A percentile compares a stretch with the other conserved stretches of the same genome.
Conservation (phyloP, 2,329 filamentous ascomycete species). For the Colletotrichum sp. region DNA sequence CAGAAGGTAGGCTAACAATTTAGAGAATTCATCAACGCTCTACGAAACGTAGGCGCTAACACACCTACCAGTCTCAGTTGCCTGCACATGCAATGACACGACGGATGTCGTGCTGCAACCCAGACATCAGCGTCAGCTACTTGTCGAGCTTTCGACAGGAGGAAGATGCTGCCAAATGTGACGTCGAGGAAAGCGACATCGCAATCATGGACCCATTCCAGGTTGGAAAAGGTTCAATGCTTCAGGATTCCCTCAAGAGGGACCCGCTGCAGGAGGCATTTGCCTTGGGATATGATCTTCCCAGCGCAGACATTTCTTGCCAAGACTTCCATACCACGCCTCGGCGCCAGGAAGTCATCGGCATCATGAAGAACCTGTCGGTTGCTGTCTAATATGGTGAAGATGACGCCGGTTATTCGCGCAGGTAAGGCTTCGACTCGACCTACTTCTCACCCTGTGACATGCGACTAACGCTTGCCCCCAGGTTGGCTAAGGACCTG, state of each 20-base stretch:
- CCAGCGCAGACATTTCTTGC: neutral
- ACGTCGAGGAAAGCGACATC: neutral
- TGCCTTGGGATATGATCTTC: neutral
- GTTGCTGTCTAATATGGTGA: conserved; percentile 10
- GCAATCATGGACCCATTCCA: too few relatives aligned
- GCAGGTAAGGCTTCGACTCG: conserved; percentile 1
- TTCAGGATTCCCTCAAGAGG: too few relatives aligned
- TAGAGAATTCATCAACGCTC: neutral
- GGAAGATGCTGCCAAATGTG: neutral
- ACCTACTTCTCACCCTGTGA: neutral
- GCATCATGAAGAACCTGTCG: neutral
- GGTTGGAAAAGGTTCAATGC: too few relatives aligned
- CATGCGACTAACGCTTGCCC: neutral
- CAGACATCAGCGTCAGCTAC: neutral
- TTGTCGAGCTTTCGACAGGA: neutral
- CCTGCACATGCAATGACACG: neutral
- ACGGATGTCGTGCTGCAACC: neutral
- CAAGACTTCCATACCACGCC: neutral
- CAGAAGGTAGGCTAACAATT: conserved; percentile 5
- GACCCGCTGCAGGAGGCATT: too few relatives aligned
- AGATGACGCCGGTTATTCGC: neutral
- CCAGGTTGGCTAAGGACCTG: conserved; percentile 24
- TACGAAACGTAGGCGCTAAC: conserved; percentile 15
- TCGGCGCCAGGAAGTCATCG: neutral
- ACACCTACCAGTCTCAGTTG: neutral